Evolutionary conservation across 352 stramenopile species (phyloP).

Genomic region (Halophytophthora batemanensis): DNA sequence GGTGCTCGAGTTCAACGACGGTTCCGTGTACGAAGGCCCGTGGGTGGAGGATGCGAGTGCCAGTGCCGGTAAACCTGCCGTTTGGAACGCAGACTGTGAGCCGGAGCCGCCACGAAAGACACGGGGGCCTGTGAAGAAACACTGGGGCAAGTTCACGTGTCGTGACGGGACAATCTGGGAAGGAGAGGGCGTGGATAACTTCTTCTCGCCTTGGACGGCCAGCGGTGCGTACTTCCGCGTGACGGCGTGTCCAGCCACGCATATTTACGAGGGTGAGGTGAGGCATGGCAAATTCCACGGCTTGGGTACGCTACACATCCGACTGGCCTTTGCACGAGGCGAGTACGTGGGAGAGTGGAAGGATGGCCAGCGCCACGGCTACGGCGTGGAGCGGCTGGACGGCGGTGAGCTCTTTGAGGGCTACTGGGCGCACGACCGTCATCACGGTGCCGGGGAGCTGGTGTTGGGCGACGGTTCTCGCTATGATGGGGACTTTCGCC

Average conservation of each 20-base stretch:
- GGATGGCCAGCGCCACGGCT: conserved; percentile 72
- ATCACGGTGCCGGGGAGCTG: conserved; percentile 67
- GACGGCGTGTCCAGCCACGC: conserved; percentile 34
- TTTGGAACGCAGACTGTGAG: conserved; percentile 19
- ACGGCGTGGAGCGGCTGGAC: conserved; percentile 79
- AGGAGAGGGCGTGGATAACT: conserved; percentile 77
- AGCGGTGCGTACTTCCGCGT: conserved; percentile 57
- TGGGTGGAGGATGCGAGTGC: conserved; percentile 60
- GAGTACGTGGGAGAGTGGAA: conserved; percentile 85
- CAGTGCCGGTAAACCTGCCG: conserved; percentile 40
- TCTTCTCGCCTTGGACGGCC: conserved; percentile 73
- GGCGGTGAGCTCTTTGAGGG: conserved; percentile 75
- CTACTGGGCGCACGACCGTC: conserved; percentile 63
- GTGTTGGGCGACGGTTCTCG: conserved; percentile 66
- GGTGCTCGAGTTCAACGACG: conserved; percentile 75
- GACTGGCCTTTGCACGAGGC: conserved; percentile 52
- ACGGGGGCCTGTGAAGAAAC: conserved; percentile 18
- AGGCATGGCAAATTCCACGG: conserved; percentile 65
- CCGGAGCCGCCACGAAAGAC: conserved; percentile 54
- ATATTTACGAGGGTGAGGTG: conserved; percentile 57
- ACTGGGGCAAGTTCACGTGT: conserved; percentile 79
- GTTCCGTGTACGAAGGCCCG: conserved; percentile 74
- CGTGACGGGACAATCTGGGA: conserved; percentile 72
- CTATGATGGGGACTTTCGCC: conserved; percentile 61
- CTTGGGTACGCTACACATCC: conserved; percentile 63